These are phyloP conservation scores for Fragilaria crotonensis DNA, from an alignment of 108 stramenopile species.

Conservation along the genomic window DNA sequence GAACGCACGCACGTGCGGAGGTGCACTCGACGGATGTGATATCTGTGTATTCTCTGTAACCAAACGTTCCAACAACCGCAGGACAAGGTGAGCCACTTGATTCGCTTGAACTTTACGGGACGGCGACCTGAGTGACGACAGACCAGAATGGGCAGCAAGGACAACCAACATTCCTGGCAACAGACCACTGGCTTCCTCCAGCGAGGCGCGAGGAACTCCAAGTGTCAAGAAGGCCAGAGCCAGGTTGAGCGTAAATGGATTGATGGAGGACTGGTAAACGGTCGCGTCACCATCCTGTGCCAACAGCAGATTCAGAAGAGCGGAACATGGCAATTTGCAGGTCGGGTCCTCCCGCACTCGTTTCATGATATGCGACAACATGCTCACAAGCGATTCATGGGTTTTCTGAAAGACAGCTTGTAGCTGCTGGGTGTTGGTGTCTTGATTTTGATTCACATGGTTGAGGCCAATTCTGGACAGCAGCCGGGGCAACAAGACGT, in stretches of 20 bases:
- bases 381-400: conserved; percentile 64
- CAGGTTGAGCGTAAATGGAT: conserved; percentile 71
- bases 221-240: conserved; percentile 63
- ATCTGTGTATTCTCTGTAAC: conserved; percentile 12
- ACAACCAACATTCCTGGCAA: conserved; percentile 54
- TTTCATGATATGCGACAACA: conserved; percentile 70
- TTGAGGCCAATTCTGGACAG: conserved; percentile 62
- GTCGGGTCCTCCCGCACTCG: conserved; percentile 52
- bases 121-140: conserved; percentile 1
- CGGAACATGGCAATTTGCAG: conserved; percentile 43
- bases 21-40: background rate
- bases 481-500: conserved; percentile 62
- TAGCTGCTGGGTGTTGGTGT: background rate
- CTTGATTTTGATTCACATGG: conserved; percentile 27
- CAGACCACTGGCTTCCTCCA: conserved; percentile 18
- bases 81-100: conserved; percentile 60
- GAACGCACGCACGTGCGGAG: background rate
- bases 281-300: background rate
- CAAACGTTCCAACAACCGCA: conserved; percentile 45
- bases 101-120: conserved; percentile 36
- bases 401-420: conserved; percentile 33
- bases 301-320: conserved; percentile 44
- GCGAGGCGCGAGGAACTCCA: conserved; percentile 49
- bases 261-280: conserved; percentile 1
- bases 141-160: conserved; percentile 21